phyloP scores from a whole-genome alignment of 495 filamentous ascomycete species.

The Alectoria sarmentosa region DNA sequence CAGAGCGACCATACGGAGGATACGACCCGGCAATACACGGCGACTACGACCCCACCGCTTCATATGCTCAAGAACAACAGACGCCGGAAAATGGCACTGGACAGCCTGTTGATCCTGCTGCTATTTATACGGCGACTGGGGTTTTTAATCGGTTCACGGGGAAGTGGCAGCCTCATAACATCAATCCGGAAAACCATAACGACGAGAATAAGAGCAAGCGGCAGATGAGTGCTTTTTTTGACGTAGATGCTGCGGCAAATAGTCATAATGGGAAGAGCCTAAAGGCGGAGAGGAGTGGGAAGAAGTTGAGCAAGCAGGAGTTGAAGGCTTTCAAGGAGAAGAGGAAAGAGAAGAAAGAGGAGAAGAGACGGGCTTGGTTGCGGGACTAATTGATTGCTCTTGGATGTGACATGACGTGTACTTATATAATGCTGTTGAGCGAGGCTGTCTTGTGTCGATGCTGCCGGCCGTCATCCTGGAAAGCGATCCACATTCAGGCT shows the following conservation, averaged over 20 bases:
- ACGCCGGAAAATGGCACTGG: conserved; percentile 18
- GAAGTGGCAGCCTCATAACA: conserved; percentile 59
- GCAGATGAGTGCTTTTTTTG: conserved; percentile 93
- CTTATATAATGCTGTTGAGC: conserved; percentile 2
- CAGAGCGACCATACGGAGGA: conserved; percentile 45
- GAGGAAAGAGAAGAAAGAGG: conserved; percentile 80
- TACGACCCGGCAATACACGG: conserved; percentile 97
- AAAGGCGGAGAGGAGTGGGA: conserved; percentile 82
- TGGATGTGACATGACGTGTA: conserved; percentile 7
- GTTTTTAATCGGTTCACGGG: conserved; percentile 93
- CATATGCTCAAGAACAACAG: conserved; percentile 66
- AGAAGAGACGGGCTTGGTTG: conserved; percentile 89
- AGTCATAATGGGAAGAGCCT: conserved; percentile 85
- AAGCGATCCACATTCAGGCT: neutral
- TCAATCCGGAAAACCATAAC: conserved; percentile 67
- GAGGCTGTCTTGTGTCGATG: conserved; percentile 4
- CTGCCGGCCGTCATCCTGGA: neutral
- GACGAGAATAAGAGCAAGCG: conserved; percentile 83
- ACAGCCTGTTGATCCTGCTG: conserved; percentile 33
- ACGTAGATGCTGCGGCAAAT: conserved; percentile 96
- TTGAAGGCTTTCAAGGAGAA: conserved; percentile 71
- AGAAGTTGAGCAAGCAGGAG: conserved; percentile 80
- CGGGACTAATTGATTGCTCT: conserved; percentile 53
- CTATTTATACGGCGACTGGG: conserved; percentile 57
- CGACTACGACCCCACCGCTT: conserved; percentile 86